Conservation (phyloP, 192 early-diverging fungal species). For the Backusella sp. region DNA sequence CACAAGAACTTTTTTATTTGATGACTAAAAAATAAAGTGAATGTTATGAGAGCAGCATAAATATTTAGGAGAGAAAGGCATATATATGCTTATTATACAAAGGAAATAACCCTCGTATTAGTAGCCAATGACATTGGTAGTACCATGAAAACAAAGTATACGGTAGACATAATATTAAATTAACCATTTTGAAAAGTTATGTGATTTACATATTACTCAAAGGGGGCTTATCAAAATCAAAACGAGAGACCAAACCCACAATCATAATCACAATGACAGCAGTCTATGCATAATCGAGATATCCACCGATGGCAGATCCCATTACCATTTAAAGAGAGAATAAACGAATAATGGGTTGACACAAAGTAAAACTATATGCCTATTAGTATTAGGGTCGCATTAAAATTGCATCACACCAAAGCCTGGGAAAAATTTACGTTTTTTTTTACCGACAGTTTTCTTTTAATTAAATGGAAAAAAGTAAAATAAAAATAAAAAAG, state of each 20-base stretch:
- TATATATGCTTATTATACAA: background rate
- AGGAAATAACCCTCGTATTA: background rate
- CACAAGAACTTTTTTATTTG: background rate
- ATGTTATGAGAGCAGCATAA: background rate
- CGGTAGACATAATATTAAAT: background rate
- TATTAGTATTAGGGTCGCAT: background rate
- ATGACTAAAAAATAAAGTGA: background rate
- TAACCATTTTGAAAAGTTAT: background rate
- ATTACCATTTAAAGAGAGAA: background rate
- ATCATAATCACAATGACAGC: background rate
- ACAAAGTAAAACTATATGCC: background rate
- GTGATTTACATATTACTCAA: background rate
- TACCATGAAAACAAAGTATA: background rate
- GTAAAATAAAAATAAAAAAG: background rate
- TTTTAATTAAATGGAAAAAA: background rate
- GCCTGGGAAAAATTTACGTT: background rate
- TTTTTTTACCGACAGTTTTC: no score
- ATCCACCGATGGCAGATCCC: background rate
- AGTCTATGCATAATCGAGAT: background rate
- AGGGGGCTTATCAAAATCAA: background rate
- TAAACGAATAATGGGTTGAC: background rate
- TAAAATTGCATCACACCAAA: background rate
- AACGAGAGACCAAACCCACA: background rate
- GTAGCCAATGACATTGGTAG: background rate
- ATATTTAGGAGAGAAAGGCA: background rate